Evolutionary conservation across 768 basidiomycete species (phyloP).

Genomic region (Suillus tomentosus): DNA sequence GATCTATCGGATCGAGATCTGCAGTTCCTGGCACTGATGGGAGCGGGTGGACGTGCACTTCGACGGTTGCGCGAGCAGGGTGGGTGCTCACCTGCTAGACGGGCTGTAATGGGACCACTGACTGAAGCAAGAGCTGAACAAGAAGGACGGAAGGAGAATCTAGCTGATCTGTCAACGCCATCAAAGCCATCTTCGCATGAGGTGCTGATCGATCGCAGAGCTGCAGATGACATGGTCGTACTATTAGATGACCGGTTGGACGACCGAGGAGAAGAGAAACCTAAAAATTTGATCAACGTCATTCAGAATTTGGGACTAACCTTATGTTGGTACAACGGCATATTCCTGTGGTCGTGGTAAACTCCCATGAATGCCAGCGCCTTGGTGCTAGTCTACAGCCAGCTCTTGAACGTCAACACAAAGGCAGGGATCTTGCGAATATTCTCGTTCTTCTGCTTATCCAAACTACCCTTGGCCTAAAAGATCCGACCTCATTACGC

Average conservation of each 20-base stretch:
- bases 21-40: slow-evolving; percentile 69
- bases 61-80: slow-evolving; percentile 72
- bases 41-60: slow-evolving; percentile 71
- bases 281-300: not conserved
- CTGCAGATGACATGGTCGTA: not conserved
- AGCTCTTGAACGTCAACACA: not conserved
- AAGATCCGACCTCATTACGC: not conserved
- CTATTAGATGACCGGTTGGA: not conserved
- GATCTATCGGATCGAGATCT: slow-evolving; percentile 52
- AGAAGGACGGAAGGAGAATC: slow-evolving; percentile 45
- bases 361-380: no score
- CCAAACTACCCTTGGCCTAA: not conserved
- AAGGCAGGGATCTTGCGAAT: not conserved
- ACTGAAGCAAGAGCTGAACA: slow-evolving; percentile 62
- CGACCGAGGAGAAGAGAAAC: not conserved
- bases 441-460: not conserved
- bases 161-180: slow-evolving; percentile 77
- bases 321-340: not conserved
- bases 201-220: slow-evolving; percentile 32
- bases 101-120: slow-evolving; percentile 80
- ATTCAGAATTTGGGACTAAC: not conserved
- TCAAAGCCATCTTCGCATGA: slow-evolving; percentile 56
- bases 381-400: not conserved
- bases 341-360: no score
- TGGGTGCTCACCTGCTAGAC: slow-evolving; percentile 60